Evolutionary conservation across 2,329 filamentous ascomycete species (phyloP).

Genomic region (Phaeosphaeria sp.): DNA sequence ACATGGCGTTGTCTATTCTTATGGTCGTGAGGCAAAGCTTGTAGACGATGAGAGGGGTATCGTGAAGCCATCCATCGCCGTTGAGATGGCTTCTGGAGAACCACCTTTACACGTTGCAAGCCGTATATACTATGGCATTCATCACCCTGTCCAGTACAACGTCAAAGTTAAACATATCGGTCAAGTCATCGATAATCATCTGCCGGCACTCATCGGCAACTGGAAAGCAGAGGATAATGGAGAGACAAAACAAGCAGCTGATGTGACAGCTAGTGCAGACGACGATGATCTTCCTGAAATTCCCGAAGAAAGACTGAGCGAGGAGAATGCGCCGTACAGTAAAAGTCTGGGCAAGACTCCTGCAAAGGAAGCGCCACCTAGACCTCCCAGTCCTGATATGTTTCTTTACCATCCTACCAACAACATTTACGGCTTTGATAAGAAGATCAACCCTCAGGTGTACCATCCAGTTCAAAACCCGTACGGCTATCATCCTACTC

Average conservation of each 20-base stretch:
- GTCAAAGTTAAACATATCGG: conserved; percentile 53
- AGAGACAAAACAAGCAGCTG: neutral
- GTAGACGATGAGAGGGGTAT: conserved; percentile 33
- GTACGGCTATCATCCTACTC: neutral
- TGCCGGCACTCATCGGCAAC: neutral
- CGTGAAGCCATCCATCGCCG: conserved; percentile 43
- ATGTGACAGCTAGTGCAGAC: neutral
- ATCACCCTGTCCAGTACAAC: conserved; percentile 52
- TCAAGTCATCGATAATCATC: conserved; percentile 20
- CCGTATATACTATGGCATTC: conserved; percentile 50
- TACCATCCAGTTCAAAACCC: neutral
- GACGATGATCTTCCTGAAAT: neutral
- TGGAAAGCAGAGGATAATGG: conserved; percentile 2
- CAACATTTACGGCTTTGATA: neutral
- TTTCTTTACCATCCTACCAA: neutral
- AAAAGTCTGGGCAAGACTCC: no score
- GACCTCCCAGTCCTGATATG: no score
- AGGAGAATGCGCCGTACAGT: no score
- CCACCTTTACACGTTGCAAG: neutral
- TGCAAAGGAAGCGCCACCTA: no score
- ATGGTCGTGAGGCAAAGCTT: conserved; percentile 8
- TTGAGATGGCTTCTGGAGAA: conserved; percentile 19
- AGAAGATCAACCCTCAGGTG: neutral
- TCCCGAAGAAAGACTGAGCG: neutral
- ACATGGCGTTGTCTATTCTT: conserved; percentile 47